Conservation (phyloP, 768 basidiomycete genomes). For the Hemileccinum rubropunctum region DNA sequence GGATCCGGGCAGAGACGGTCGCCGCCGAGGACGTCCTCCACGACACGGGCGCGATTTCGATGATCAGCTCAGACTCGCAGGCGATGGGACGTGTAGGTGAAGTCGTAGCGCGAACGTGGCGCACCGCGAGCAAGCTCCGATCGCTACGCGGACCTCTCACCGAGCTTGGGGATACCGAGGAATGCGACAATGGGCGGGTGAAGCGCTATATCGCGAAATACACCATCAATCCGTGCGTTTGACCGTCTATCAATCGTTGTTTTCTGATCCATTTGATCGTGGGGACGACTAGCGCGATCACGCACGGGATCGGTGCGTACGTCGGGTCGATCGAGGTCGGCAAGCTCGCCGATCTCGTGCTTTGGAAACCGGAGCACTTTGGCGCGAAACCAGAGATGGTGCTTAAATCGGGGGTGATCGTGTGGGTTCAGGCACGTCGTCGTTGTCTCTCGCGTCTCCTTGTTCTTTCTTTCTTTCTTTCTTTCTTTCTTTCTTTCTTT, state of each 20-base stretch:
- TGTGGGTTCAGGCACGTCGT: slow-evolving; percentile 72
- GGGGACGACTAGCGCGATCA: slow-evolving; percentile 71
- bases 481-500: too few species aligned
- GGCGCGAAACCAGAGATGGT: slow-evolving; percentile 93
- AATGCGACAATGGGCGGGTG: slow-evolving; percentile 78
- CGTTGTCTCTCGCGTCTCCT: too few species aligned
- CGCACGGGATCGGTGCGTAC: slow-evolving; percentile 86
- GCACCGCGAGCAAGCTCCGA: slow-evolving; percentile 94
- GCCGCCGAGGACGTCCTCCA: slow-evolving; percentile 97
- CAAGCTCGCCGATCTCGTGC: slow-evolving; percentile 87
- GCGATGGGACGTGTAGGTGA: slow-evolving; percentile 99
- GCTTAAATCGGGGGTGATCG: slow-evolving; percentile 92
- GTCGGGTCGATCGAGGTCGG: slow-evolving; percentile 84
- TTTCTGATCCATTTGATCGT: not conserved
- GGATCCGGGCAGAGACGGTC: slow-evolving; percentile 94
- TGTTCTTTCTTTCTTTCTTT: too few species aligned
- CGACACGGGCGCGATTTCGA: slow-evolving; percentile 90
- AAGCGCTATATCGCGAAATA: slow-evolving; percentile 97
- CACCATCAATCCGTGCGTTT: slow-evolving; percentile 89
- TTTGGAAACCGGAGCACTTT: slow-evolving; percentile 95
- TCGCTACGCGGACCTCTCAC: slow-evolving; percentile 71
- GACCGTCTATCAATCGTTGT: not conserved
- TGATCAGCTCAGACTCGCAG: slow-evolving; percentile 95
- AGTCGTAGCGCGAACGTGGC: slow-evolving; percentile 89
- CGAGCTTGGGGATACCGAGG: slow-evolving; percentile 46